Evolutionary conservation across 495 filamentous ascomycete species (phyloP).

Genomic region (Penicillium turbatum): DNA sequence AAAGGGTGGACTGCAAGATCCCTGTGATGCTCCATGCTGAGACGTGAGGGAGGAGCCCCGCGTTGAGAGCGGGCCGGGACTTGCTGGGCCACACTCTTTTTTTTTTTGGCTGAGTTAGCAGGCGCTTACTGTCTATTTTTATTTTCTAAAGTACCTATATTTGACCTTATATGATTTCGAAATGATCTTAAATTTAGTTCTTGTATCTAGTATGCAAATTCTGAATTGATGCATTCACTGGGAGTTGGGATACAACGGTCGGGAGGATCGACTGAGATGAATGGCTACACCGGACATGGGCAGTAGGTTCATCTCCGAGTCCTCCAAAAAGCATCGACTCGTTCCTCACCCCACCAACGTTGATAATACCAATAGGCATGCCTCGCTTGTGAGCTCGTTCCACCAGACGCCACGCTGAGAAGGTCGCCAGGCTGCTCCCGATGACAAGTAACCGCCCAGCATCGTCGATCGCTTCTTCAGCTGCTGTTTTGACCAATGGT

Average conservation of each 20-base stretch:
- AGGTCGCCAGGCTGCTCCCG: slow-evolving; percentile 88
- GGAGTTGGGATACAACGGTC: slow-evolving; percentile 30
- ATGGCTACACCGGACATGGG: slow-evolving; percentile 39
- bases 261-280: slow-evolving; percentile 37
- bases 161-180: background rate
- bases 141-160: background rate
- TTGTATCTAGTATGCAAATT: too few species aligned
- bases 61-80: slow-evolving; percentile 16
- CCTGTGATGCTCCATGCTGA: slow-evolving; percentile 26
- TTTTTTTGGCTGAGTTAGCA: slow-evolving; percentile 7
- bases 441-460: slow-evolving; percentile 72
- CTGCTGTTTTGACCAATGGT: slow-evolving; percentile 60
- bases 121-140: background rate
- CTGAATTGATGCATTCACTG: slow-evolving; percentile 16
- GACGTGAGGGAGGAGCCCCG: slow-evolving; percentile 27
- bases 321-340: slow-evolving; percentile 64
- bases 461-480: slow-evolving; percentile 73
- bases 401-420: slow-evolving; percentile 87
- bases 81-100: slow-evolving; percentile 12
- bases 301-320: slow-evolving; percentile 21
- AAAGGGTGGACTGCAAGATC: slow-evolving; percentile 25
- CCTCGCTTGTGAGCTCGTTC: slow-evolving; percentile 75
- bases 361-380: slow-evolving; percentile 82
- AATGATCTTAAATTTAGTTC: background rate
- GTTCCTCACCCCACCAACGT: slow-evolving; percentile 77